phyloP scores from a whole-genome alignment of 257 asterid species.

The Anisodus acutangulus region DNA sequence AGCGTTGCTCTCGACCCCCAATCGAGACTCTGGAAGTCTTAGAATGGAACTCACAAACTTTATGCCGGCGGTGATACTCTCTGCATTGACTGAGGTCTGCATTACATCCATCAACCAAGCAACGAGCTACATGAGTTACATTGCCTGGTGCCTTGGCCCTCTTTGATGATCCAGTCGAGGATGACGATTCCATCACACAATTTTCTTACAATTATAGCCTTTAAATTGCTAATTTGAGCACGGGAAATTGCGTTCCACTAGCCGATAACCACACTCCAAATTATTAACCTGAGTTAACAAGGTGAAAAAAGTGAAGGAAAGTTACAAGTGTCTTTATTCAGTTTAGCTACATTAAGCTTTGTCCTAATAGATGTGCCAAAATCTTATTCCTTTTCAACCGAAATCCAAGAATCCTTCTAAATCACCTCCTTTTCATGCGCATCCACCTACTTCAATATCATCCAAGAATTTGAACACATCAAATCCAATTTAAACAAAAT shows the following conservation, averaged over 20 bases:
- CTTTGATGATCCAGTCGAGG: conserved; percentile 65
- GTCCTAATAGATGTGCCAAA: background rate
- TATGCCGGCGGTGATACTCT: conserved; percentile 89
- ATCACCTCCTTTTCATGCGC: background rate
- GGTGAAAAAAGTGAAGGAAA: background rate
- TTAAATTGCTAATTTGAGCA: background rate
- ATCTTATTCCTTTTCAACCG: background rate
- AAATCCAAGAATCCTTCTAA: background rate
- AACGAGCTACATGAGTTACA: conserved; percentile 55
- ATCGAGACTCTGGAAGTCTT: conserved; percentile 77
- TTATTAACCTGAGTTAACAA: conserved; percentile 35
- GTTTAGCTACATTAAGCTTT: conserved; percentile 20
- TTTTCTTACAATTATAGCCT: background rate
- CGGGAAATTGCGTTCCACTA: background rate
- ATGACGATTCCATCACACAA: conserved; percentile 63
- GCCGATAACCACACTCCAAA: conserved; percentile 8
- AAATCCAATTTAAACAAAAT: background rate
- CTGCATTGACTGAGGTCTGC: conserved; percentile 82
- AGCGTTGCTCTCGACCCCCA: conserved; percentile 75
- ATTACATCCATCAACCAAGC: conserved; percentile 87
- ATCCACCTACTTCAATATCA: too few species aligned
- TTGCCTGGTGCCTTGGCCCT: conserved; percentile 67
- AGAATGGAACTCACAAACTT: conserved; percentile 86
- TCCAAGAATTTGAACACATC: background rate
- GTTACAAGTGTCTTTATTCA: conserved; percentile 18